phyloP scores from a whole-genome alignment of 352 stramenopile species.

The Heterotrichella gracilis region DNA sequence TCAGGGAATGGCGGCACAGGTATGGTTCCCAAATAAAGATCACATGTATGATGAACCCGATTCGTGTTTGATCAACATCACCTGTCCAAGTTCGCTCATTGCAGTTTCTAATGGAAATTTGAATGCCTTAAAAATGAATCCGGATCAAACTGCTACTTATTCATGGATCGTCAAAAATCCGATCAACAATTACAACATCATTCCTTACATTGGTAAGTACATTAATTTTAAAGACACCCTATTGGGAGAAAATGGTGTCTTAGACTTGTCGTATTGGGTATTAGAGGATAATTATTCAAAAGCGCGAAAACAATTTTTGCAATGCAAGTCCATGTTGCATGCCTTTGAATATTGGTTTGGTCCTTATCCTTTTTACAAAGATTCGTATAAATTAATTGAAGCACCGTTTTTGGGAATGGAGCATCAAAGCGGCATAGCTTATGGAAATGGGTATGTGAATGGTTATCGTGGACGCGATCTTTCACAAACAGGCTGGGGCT shows the following conservation, averaged over 20 bases:
- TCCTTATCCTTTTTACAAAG: not conserved
- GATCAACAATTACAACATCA: constrained; percentile 4
- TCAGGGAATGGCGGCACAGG: not conserved
- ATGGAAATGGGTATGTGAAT: not conserved
- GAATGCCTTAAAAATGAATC: not conserved
- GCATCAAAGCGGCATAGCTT: not conserved
- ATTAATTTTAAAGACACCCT: not conserved
- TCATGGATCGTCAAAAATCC: not conserved
- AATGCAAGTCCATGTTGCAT: not conserved
- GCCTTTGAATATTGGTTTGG: not conserved
- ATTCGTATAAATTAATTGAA: not conserved
- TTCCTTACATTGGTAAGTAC: not conserved
- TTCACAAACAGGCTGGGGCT: not conserved
- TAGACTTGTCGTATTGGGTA: not conserved
- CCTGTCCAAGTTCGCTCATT: not conserved
- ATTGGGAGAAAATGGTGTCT: not conserved
- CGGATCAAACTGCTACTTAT: not conserved
- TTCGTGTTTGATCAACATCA: not conserved
- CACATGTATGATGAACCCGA: not conserved
- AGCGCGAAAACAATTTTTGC: not conserved
- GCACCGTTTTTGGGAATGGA: not conserved
- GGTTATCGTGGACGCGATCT: not conserved
- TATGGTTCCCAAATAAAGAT: not conserved
- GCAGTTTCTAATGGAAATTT: not conserved
- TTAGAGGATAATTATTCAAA: not conserved